Evolutionary conservation across 306 rosid genomes (phyloP), one percentile per base, ranked within the genome.

Genomic region (Bauhinia variegata): DNA sequence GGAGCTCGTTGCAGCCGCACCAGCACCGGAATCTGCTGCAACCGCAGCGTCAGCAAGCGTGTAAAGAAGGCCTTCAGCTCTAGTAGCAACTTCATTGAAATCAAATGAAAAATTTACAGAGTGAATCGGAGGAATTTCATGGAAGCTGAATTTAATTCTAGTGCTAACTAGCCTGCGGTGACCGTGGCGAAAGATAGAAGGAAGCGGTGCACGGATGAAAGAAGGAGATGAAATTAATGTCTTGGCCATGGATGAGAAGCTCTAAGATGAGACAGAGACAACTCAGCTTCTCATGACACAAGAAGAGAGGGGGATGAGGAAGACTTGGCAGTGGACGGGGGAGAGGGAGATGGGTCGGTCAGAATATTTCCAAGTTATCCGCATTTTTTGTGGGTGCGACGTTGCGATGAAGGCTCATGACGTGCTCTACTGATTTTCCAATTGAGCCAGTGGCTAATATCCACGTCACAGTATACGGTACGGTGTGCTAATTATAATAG

Each of bases 11-110:
- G 72, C 78, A 0, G 75, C 69, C 10, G 32, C 75, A 44, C 65
- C 78, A 31, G 82, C 59, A 43, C 80, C 65, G 0, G 86, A 64
- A 71, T 88, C 98, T 6, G 75, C 82, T 0, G 96, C 85, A 11
- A 93, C 95, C 1, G 91, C 73, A 6, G 96, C 93, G 10, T 95
- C 99, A 3, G 97, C 97, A 9, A 95, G 91, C 38, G 96, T 88
- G 82, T 86, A 95, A n/a, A 90, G 84, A 32, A 95, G 75, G 13
- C 89, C 84, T 80, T 95, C 99, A 17, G 95, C 80, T 72, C 85
- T 75, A 59, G 62, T 60, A 14, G 74, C 53, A 51, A 86, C 50
- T 23, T 79, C 79, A 32, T 65, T 49, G 54, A 90, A 60, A 57
- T 88, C 83, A 62, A 85, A 6, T 8, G 86, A 67, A 41, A 84